phyloP scores from a whole-genome alignment of 2,329 filamentous ascomycete genomes.

The Fusarium incarnatum region DNA sequence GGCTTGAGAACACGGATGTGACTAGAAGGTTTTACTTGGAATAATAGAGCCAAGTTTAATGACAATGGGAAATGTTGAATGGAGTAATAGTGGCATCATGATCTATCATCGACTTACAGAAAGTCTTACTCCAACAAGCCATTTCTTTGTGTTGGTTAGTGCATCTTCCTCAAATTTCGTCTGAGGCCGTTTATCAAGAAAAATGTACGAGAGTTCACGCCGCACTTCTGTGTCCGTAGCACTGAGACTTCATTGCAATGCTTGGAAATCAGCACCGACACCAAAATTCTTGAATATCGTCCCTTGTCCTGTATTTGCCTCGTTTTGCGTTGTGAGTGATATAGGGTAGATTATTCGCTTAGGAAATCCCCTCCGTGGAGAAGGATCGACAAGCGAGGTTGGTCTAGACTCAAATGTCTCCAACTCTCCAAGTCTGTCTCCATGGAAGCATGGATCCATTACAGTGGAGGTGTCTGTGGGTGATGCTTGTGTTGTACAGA shows the following conservation, averaged over 20 bases:
- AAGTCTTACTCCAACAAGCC: neutral
- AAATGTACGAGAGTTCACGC: no score
- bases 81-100: neutral
- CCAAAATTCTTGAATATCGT: neutral
- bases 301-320: neutral
- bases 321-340: neutral
- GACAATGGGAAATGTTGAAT: neutral
- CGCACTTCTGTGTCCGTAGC: neutral
- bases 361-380: neutral
- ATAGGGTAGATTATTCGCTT: slow-evolving; percentile 13
- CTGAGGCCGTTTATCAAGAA: neutral
- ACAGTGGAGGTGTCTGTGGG: slow-evolving; percentile 17
- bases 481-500: slow-evolving; percentile 9
- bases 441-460: slow-evolving; percentile 11
- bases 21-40: neutral
- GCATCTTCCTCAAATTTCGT: neutral
- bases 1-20: neutral
- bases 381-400: slow-evolving; percentile 17
- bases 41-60: neutral
- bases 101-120: neutral
- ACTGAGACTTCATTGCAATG: neutral
- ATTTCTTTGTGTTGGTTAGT: neutral
- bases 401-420: slow-evolving; percentile 17
- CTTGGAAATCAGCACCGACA: neutral
- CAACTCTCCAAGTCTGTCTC: slow-evolving; percentile 9